Evolutionary conservation across 202 grass and related monocot genomes (phyloP).

Genomic region (Elaeis oleifera): DNA sequence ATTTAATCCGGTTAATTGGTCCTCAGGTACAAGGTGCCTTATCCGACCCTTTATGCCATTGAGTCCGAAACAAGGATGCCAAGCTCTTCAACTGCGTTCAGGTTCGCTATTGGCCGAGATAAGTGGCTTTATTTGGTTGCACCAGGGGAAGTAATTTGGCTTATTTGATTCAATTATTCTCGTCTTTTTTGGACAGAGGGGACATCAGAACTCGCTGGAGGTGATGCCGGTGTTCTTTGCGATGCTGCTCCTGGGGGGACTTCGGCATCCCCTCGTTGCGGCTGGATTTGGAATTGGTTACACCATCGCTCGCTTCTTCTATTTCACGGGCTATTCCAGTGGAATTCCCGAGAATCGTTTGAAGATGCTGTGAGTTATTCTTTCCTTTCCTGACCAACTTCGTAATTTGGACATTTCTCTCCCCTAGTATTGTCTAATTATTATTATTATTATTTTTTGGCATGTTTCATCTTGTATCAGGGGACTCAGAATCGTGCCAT

Average conservation of each 20-base stretch:
- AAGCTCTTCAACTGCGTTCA: slow-evolving; percentile 96
- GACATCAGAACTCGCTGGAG: slow-evolving; percentile 95
- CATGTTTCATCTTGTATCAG: background rate
- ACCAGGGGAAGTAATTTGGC: too few relatives aligned
- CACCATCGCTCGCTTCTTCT: slow-evolving; percentile 72
- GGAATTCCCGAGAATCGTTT: slow-evolving; percentile 70
- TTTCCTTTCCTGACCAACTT: background rate
- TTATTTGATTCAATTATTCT: too few relatives aligned
- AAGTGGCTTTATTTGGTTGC: too few relatives aligned
- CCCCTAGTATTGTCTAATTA: too few relatives aligned
- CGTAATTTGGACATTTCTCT: background rate
- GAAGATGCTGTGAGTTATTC: slow-evolving; percentile 57
- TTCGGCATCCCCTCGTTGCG: slow-evolving; percentile 60
- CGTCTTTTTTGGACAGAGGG: slow-evolving; percentile 36
- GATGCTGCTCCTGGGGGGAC: slow-evolving; percentile 65
- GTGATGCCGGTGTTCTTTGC: slow-evolving; percentile 80
- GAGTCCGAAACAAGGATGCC: slow-evolving; percentile 91
- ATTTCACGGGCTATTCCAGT: slow-evolving; percentile 87
- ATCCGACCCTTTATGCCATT: slow-evolving; percentile 59
- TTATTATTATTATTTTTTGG: too few relatives aligned
- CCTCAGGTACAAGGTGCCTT: slow-evolving; percentile 79
- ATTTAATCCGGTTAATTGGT: background rate
- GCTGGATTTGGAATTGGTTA: slow-evolving; percentile 50
- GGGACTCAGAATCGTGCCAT: too few relatives aligned
- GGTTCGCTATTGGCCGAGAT: slow-evolving; percentile 24